phyloP scores from a whole-genome alignment of 2,329 filamentous ascomycete genomes.

The Colletotrichum ledebouriae region DNA sequence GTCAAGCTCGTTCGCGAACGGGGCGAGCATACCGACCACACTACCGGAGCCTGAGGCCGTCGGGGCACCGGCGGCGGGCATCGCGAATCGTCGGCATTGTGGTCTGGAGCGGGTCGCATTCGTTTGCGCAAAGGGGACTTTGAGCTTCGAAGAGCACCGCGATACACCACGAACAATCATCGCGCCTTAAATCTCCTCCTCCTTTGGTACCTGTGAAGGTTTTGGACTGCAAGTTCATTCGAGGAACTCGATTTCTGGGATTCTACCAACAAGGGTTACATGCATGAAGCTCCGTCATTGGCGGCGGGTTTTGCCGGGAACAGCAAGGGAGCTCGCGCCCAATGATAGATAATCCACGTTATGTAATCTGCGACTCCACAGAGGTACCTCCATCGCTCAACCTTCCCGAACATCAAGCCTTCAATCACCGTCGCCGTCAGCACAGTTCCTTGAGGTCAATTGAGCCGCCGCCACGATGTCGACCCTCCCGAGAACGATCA shows the following conservation, averaged over 20 bases:
- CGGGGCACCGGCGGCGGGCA: conserved; percentile 38
- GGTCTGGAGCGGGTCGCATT: conserved; percentile 29
- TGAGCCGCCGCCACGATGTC: conserved; percentile 77
- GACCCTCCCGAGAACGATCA: conserved; percentile 86
- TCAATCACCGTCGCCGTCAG: conserved; percentile 30
- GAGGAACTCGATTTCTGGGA: conserved; percentile 28
- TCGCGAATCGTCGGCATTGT: conserved; percentile 43
- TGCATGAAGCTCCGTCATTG: conserved; percentile 43
- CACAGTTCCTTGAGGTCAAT: conserved; percentile 47
- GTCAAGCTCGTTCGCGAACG: conserved; percentile 81
- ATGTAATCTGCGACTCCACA: conserved; percentile 37
- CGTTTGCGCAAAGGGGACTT: conserved; percentile 33
- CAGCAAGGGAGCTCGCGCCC: conserved; percentile 23
- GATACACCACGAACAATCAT: conserved; percentile 53
- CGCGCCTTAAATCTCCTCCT: conserved; percentile 6
- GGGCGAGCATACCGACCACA: conserved; percentile 60
- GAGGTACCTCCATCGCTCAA: conserved; percentile 33
- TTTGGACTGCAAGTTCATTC: not conserved
- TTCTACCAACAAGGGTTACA: conserved; percentile 25
- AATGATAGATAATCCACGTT: conserved; percentile 30
- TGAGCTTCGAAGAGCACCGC: conserved; percentile 49
- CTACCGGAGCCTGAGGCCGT: conserved; percentile 45
- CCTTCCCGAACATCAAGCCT: conserved; percentile 40
- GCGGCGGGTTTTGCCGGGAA: conserved; percentile 36
- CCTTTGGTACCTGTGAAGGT: not conserved